Evolutionary conservation across 768 basidiomycete species (phyloP), one percentile per base, ranked within the genome.

Genomic region (Russula sp.): DNA sequence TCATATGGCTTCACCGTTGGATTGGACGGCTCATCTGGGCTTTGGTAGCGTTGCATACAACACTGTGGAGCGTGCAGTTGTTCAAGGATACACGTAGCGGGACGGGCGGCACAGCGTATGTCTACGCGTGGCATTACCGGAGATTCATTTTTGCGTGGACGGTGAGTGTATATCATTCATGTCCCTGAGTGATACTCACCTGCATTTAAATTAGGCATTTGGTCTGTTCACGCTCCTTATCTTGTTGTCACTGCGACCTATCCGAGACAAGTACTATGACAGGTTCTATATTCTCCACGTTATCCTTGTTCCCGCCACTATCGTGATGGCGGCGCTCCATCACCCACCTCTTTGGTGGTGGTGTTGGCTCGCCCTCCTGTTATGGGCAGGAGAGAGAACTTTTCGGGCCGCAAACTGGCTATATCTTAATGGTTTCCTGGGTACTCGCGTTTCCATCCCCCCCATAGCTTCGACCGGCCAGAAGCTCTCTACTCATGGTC

Each of bases 1-100:
- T 90, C 10, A 79, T 83, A 5, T 78, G 83, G 73, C 74, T 90
- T 7, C 90, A 91, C 71, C 80, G 81, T 32, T 88, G 88, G 84
- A 74, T 81, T 5, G 90, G 85, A 2, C 76, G 88, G 56, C 73
- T 90, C 46, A 78, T 90, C 22, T 92, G 86, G 83, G 70, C 83
- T 50, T 70, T 87, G 56, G 79, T 81, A 7, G 70, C 79, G 3
- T 65, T 83, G 3, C 89, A 92, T 70, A 82, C 85, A 36, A 75
- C 73, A 2, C 73, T 86, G 1, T 92, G 89, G 90, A 83, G 82
- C 59, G 77, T 86, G 7, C 85, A 90, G 69, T 75, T 91, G 46
- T 70, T 72, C 43, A 74, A 70, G 14, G 87, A 90, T 61, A 73
- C 71, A 61, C 75, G 81, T 25, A 66, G 68, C 14, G 74, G 65